Base-by-base conservation (phyloP, 2,329 filamentous ascomycete species). In the Diplodia corticola region DNA sequence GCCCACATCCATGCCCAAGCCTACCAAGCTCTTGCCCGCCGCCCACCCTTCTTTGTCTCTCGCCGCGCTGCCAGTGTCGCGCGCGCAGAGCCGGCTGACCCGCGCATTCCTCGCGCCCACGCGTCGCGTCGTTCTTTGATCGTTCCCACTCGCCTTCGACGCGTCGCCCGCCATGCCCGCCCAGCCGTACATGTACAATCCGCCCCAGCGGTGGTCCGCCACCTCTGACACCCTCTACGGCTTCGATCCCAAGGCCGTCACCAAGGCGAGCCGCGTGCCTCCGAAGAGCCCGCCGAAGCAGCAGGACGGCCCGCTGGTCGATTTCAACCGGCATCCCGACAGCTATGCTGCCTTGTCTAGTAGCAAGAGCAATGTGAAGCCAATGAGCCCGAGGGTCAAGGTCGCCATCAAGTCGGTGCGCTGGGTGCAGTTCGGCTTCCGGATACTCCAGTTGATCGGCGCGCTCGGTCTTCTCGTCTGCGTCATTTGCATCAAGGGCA, bases 221-320 rank as follows among this genome's bases (percentile, higher is more conserved):
- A 84, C 78, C 76, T 60, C 79, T 76, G 71, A 82, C 84, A 80
- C 75, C 80, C 75, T 74, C 77, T 76, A 81, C 73, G 73, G 80
- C n/a, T 96, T 96, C 78, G 93, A 97, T 73, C 93, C 94, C 57
- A 96, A 93, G 77, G 90, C 91, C 67, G 85, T 93, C 57, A 93
- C 92, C 24, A 86, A 92, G 74, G 90, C 91, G 69, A 94, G 91
- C 79, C 91, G 87, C 82, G 85, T 87, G 13, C 86, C 86, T 64
- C 81, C 86, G 20, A 59, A 40, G 33, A 50, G 15, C 5, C 75
- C 77, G 48, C 82, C 80, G 28, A 88, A 84, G 73, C 89, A 90
- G 82, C 85, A 84, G 51, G 83, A 91, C 63, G 93, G 92, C 0
- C 93, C 92, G 13, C 80, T 96, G 69, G 80, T 97, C 69, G 86